Percentiles rank a stretch among this genome's conserved stretches.
These are phyloP conservation scores for Aspergillus japonicus DNA, from an alignment of 2,329 filamentous ascomycete genomes.

Conservation along the genomic window DNA sequence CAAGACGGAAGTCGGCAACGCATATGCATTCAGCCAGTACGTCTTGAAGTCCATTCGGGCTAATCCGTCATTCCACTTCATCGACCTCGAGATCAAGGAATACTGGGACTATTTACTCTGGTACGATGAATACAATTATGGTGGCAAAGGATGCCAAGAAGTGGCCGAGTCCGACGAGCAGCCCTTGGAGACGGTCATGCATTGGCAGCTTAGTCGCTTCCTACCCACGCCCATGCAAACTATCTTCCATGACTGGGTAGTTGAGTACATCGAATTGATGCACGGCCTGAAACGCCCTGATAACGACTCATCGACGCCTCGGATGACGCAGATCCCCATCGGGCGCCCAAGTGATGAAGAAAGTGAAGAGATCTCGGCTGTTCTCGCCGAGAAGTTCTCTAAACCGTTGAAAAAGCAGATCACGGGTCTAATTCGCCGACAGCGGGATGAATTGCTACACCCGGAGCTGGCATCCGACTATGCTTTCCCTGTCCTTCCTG, in stretches of 20 bases:
- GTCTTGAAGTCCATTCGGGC: slow-evolving; percentile 96
- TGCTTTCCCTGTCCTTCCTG: slow-evolving; percentile 72
- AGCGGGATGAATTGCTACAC: slow-evolving; percentile 85
- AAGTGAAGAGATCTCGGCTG: slow-evolving; percentile 59
- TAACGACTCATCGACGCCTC: slow-evolving; percentile 58
- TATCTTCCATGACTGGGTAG: slow-evolving; percentile 86
- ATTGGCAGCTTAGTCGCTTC: slow-evolving; percentile 95
- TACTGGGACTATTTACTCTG: slow-evolving; percentile 99
- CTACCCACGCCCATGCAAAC: slow-evolving; percentile 76
- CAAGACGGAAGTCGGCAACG: slow-evolving; percentile 94
- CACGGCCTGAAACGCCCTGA: slow-evolving; percentile 76
- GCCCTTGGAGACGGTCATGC: slow-evolving; percentile 86
- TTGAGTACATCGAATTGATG: slow-evolving; percentile 95
- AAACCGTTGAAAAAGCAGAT: slow-evolving; percentile 90
- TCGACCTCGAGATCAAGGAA: slow-evolving; percentile 95
- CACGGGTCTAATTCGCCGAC: slow-evolving; percentile 73
- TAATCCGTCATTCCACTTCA: slow-evolving; percentile 93
- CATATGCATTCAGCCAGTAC: slow-evolving; percentile 95
- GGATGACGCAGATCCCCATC: slow-evolving; percentile 61
- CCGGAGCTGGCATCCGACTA: slow-evolving; percentile 86
- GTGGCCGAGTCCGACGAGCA: slow-evolving; percentile 76
- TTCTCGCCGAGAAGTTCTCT: slow-evolving; percentile 79
- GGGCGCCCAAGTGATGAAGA: slow-evolving; percentile 59
- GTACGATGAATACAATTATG: slow-evolving; percentile 99
- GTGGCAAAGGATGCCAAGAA: slow-evolving; percentile 84